Evolutionary conservation across 2,329 filamentous ascomycete species (phyloP).

Genomic region (Paracorniculantispora psalliotae): DNA sequence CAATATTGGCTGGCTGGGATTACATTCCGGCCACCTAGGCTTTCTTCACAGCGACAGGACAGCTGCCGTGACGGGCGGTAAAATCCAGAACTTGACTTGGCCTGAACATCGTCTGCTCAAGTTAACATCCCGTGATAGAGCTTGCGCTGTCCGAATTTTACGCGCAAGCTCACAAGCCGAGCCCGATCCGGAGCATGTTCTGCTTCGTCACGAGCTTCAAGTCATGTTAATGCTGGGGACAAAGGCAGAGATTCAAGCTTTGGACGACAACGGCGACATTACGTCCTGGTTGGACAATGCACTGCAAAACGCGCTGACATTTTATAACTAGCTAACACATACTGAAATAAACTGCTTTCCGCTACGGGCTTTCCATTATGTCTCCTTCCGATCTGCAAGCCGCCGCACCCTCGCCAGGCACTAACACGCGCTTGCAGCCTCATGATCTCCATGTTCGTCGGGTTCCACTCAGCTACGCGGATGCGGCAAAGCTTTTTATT

Average conservation of each 20-base stretch:
- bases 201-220: conserved; percentile 56
- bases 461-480: too few species aligned
- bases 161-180: conserved; percentile 30
- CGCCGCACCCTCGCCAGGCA: too few species aligned
- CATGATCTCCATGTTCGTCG: too few species aligned
- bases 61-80: neutral
- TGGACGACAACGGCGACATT: conserved; percentile 53
- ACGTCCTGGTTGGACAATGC: conserved; percentile 44
- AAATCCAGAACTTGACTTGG: neutral
- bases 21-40: conserved; percentile 40
- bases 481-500: too few species aligned
- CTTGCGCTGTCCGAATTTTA: conserved; percentile 51
- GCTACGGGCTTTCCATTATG: too few species aligned
- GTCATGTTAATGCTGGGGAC: conserved; percentile 67
- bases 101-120: conserved; percentile 10
- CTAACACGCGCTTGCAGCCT: too few species aligned
- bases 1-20: conserved; percentile 60
- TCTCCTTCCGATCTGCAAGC: too few species aligned
- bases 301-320: conserved; percentile 23
- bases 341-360: too few species aligned
- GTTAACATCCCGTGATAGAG: conserved; percentile 54
- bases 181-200: conserved; percentile 27
- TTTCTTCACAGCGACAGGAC: neutral
- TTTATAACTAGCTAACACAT: neutral
- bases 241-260: conserved; percentile 73